phyloP scores from a whole-genome alignment of 2,329 filamentous ascomycete genomes.

The Fusarium brachygibbosum region DNA sequence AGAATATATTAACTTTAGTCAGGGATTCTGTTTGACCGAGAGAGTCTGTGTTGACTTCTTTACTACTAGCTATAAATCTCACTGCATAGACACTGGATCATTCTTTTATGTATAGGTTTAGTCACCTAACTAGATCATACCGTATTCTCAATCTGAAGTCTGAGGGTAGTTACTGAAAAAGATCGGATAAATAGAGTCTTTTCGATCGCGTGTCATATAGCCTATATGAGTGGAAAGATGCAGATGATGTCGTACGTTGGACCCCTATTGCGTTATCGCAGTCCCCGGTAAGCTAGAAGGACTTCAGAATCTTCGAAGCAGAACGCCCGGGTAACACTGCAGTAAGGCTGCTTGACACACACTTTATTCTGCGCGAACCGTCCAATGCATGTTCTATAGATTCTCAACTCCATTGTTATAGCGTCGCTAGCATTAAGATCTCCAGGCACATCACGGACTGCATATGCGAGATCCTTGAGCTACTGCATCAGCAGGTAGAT shows the following conservation, averaged over 20 bases:
- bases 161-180: too few relatives aligned
- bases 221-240: neutral
- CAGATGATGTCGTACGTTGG: fast-evolving
- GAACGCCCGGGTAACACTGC: neutral
- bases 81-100: neutral
- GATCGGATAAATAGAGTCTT: too few relatives aligned
- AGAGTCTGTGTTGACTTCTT: neutral
- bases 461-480: constrained; percentile 27
- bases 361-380: neutral
- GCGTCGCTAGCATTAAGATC: neutral
- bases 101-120: too few relatives aligned
- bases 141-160: fast-evolving
- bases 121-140: neutral
- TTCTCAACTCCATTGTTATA: neutral
- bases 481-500: neutral
- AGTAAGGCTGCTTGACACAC: neutral
- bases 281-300: neutral
- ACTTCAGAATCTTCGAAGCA: neutral
- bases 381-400: neutral
- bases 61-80: too few relatives aligned
- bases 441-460: neutral
- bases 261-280: constrained; percentile 9
- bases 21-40: too few relatives aligned
- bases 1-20: too few relatives aligned
- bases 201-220: neutral